phyloP scores from a whole-genome alignment of 768 basidiomycete species.

The Gloeopeniophorella convolvens region DNA sequence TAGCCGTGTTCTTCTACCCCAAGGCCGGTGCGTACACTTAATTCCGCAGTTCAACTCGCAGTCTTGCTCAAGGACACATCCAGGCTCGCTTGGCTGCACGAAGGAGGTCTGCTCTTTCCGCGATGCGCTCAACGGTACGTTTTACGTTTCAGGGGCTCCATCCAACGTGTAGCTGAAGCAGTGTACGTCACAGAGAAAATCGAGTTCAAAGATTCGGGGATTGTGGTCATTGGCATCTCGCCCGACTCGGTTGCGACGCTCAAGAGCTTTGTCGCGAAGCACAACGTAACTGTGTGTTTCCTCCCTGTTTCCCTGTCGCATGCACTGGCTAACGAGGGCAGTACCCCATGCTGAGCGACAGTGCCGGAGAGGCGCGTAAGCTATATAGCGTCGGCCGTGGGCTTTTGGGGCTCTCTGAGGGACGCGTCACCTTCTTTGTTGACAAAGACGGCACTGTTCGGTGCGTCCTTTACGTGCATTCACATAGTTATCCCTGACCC shows the following conservation, averaged over 20 bases:
- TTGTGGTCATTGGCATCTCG: conserved; percentile 69
- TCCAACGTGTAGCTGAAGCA: not conserved
- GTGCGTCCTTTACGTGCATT: conserved; percentile 31
- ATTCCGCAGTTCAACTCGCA: conserved; percentile 7
- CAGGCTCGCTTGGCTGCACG: conserved; percentile 73
- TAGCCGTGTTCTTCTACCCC: conserved; percentile 76
- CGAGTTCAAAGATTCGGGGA: conserved; percentile 55
- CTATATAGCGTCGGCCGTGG: conserved; percentile 62
- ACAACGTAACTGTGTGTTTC: conserved; percentile 52
- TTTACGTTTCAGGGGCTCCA: not conserved
- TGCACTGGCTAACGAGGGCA: conserved; percentile 23
- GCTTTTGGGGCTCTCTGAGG: conserved; percentile 56
- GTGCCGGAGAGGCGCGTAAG: conserved; percentile 52
- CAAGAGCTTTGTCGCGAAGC: conserved; percentile 64
- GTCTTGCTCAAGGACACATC: not conserved
- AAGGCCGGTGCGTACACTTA: conserved; percentile 44
- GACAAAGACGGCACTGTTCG: conserved; percentile 63
- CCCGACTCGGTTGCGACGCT: conserved; percentile 67
- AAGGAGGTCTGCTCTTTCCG: conserved; percentile 79
- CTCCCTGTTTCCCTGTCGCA: not conserved
- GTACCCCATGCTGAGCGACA: conserved; percentile 79
- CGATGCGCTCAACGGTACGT: conserved; percentile 63
- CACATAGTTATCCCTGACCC: not conserved
- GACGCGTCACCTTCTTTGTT: conserved; percentile 71
- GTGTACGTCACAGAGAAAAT: conserved; percentile 42